phyloP scores from a whole-genome alignment of 768 basidiomycete genomes.

The Lactarius quietus region DNA sequence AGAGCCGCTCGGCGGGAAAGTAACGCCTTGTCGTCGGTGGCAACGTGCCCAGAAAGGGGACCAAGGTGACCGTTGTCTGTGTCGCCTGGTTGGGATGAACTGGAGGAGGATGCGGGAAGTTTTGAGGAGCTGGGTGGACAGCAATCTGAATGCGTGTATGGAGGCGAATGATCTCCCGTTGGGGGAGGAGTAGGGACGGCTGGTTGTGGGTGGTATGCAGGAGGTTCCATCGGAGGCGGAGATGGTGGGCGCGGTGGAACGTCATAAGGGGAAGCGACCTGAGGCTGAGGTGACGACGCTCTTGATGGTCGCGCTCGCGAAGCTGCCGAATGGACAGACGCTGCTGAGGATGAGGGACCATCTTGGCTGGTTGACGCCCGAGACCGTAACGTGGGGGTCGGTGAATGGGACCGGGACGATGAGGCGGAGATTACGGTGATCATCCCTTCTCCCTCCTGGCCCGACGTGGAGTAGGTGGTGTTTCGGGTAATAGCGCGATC shows the following conservation, averaged over 20 bases:
- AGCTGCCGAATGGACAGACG: constrained; percentile 2
- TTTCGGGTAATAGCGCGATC: constrained; percentile 21
- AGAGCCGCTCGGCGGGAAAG: constrained; percentile 34
- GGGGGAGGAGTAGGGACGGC: constrained; percentile 7
- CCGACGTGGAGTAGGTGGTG: constrained; percentile 4
- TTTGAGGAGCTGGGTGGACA: constrained; percentile 9
- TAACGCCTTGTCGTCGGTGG: constrained; percentile 37
- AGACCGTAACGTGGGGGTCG: constrained; percentile 3
- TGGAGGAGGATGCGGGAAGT: neutral
- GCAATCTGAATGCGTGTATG: constrained; percentile 1
- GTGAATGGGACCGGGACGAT: constrained; percentile 11
- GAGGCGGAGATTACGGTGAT: neutral
- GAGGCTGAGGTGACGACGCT: neutral
- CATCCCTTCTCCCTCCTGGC: neutral
- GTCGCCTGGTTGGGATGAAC: neutral
- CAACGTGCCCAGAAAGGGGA: constrained; percentile 33
- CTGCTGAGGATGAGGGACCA: neutral
- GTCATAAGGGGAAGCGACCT: neutral
- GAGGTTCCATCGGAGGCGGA: constrained; percentile 15
- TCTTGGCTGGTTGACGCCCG: neutral
- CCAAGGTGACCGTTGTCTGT: neutral
- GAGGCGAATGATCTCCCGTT: constrained; percentile 1
- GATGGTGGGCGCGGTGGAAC: neutral
- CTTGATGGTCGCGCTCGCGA: neutral
- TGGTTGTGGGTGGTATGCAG: constrained; percentile 20